These are phyloP conservation scores for Catharanthus roseus DNA, from an alignment of 257 asterid species.

Conservation along the genomic window DNA sequence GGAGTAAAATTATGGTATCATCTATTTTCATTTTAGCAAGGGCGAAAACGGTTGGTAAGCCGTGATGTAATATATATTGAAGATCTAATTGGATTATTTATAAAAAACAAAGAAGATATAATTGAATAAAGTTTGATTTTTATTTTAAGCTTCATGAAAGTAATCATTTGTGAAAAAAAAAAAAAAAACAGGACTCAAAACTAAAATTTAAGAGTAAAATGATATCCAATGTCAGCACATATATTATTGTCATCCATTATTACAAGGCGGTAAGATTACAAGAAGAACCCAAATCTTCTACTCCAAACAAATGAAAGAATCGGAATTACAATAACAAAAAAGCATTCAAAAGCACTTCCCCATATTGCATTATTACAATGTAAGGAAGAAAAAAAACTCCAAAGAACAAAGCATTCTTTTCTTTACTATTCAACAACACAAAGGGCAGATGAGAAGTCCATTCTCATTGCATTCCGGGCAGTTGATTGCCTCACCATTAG, in stretches of 20 bases:
- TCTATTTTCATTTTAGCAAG: too few species aligned
- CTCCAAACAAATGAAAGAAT: slow-evolving; percentile 9
- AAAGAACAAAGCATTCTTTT: background rate
- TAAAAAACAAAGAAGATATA: too few species aligned
- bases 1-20: too few species aligned
- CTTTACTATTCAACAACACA: slow-evolving; percentile 47
- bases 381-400: slow-evolving; percentile 4
- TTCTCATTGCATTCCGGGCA: slow-evolving; percentile 51
- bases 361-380: slow-evolving; percentile 6
- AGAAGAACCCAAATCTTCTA: background rate
- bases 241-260: background rate
- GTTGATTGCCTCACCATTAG: slow-evolving; percentile 22
- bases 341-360: slow-evolving; percentile 2
- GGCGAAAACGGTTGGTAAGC: too few species aligned
- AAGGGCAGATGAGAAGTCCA: slow-evolving; percentile 58
- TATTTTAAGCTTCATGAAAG: too few species aligned
- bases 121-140: too few species aligned
- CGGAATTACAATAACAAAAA: background rate
- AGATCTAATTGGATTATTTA: too few species aligned
- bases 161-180: too few species aligned
- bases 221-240: too few species aligned
- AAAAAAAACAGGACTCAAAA: too few species aligned
- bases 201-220: too few species aligned
- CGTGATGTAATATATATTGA: too few species aligned
- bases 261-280: background rate